Evolutionary conservation across 257 asterid species (phyloP), one percentile per base, ranked within the genome.

Genomic region (Solanum sitiens): DNA sequence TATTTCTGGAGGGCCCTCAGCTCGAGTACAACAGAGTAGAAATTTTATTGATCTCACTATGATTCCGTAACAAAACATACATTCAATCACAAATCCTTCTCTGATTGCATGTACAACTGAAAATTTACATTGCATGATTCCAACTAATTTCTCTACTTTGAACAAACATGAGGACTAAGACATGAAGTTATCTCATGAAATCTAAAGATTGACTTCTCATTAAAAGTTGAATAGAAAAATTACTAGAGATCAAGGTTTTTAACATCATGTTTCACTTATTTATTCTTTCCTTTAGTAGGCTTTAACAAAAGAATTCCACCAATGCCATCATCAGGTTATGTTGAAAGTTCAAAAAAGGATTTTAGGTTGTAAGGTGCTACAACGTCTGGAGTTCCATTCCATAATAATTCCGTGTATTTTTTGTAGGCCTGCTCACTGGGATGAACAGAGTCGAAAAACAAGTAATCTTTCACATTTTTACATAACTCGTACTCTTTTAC

Each of bases 401-500:
- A 72, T 1, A 72, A 0, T 18, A 72, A 18, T 72, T 72, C 4
- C 1, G 79, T 10, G 25, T 8, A 33, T 72, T 33, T 12, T 33
- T 33, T 7, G 79, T 72, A 32, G 14, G 79, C 79, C 44, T 1
- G 14, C 23, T 33, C 79, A 2, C 15, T 72, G 25, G 79, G 79
- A 72, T 72, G 79, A 72, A 0, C 2, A 32, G 77, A 32, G n/a
- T 71, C 77, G 42, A 72, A 72, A 33, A 72, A 72, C 4, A 72
- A 18, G 25, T 72, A 72, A 72, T 33, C 45, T 18, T 33, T 33
- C 27, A 92, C 93, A 72, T 93, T 87, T 10, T 89, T 30, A 80
- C 97, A 94, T 35, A 93, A 83, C 47, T 90, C 89, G 25, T 47
- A 93, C 14, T 92, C 92, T 87, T 89, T 88, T 6, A 87, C 90